A percentile compares a stretch with the other conserved stretches of the same genome.
Conservation (phyloP, 345 rosid species). For the Isatis tinctoria region DNA sequence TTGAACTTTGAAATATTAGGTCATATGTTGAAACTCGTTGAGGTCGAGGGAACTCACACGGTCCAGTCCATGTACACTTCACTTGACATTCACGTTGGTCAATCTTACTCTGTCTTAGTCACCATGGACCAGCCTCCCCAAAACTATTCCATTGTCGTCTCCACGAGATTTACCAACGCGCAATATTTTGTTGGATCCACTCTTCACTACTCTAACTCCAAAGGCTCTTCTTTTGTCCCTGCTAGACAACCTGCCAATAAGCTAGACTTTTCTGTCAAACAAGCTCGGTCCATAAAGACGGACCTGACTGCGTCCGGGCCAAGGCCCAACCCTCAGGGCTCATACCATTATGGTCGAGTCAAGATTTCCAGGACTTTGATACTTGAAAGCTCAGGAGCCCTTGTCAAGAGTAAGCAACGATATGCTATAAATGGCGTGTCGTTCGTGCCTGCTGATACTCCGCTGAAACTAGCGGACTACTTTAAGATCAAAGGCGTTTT, state of each 20-base stretch:
- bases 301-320: conserved; percentile 79
- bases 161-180: conserved; percentile 48
- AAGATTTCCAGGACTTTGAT: conserved; percentile 54
- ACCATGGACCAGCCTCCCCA: conserved; percentile 65
- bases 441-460: background rate
- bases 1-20: conserved; percentile 71
- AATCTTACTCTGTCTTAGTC: conserved; percentile 77
- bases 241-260: conserved; percentile 37
- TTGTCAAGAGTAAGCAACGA: conserved; percentile 25
- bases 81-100: conserved; percentile 80
- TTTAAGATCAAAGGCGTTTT: background rate
- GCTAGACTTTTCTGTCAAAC: conserved; percentile 56
- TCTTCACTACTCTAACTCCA: conserved; percentile 65
- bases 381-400: conserved; percentile 56
- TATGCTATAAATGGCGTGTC: background rate
- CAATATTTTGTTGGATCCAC: conserved; percentile 36
- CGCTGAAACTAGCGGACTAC: background rate
- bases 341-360: conserved; percentile 74
- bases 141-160: conserved; percentile 56
- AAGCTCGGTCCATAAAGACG: conserved; percentile 76
- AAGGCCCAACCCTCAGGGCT: conserved; percentile 90
- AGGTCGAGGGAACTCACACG: conserved; percentile 91
- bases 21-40: conserved; percentile 73
- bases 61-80: conserved; percentile 56
- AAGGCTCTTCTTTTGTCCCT: conserved; percentile 39